Evolutionary conservation across 2,329 filamentous ascomycete species (phyloP).

Genomic region (Xylariaceae sp.): DNA sequence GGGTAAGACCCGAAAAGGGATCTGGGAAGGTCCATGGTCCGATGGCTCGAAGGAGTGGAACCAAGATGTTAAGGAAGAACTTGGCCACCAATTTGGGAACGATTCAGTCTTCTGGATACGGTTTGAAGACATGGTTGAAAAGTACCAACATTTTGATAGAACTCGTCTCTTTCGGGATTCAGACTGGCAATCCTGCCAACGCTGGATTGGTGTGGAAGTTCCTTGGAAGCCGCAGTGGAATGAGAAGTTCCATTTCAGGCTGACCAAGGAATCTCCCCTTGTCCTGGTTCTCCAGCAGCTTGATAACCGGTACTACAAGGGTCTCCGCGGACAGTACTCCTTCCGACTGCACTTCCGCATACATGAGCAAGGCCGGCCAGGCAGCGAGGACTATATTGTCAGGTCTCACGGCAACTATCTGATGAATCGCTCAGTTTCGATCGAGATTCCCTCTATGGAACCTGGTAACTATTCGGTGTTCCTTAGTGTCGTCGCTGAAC

Average conservation of each 20-base stretch:
- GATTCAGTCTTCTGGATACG: constrained; percentile 71
- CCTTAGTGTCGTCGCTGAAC: constrained; percentile 60
- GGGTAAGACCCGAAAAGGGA: constrained; percentile 63
- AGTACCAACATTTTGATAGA: constrained; percentile 67
- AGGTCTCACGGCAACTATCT: constrained; percentile 64
- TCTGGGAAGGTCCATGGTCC: constrained; percentile 66
- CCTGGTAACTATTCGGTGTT: constrained; percentile 65
- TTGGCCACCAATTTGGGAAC: constrained; percentile 65
- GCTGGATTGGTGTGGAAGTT: constrained; percentile 68
- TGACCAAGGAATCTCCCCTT: constrained; percentile 62
- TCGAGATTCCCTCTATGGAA: constrained; percentile 62
- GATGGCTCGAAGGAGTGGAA: constrained; percentile 70
- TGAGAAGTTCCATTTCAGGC: constrained; percentile 65
- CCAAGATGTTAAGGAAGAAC: constrained; percentile 61
- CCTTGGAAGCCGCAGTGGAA: constrained; percentile 68
- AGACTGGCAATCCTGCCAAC: constrained; percentile 64
- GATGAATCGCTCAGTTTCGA: constrained; percentile 64
- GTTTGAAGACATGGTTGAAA: constrained; percentile 67
- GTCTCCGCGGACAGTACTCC: constrained; percentile 64
- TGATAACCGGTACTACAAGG: constrained; percentile 67
- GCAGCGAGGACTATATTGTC: constrained; percentile 65
- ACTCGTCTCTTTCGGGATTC: constrained; percentile 66
- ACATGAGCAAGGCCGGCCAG: constrained; percentile 56
- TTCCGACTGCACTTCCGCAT: constrained; percentile 59
- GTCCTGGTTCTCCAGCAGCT: constrained; percentile 68